A percentile compares a stretch with the other conserved stretches of the same genome.
Evolutionary conservation across 2,329 filamentous ascomycete species (phyloP).

Genomic region (Pseudogymnoascus sp.): DNA sequence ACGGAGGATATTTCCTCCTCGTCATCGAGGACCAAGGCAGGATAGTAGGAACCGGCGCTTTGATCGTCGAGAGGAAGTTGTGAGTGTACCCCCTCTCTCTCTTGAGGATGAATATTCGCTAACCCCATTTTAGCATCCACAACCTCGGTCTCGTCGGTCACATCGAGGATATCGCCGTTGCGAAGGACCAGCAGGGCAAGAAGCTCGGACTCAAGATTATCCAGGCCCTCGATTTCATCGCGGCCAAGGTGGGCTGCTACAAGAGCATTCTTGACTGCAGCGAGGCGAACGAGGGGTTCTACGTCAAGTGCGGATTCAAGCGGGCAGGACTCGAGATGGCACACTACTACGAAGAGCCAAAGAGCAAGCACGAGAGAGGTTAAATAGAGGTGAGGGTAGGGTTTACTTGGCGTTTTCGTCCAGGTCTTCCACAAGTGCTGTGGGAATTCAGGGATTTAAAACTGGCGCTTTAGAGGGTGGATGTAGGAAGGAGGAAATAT

Average conservation of each 20-base stretch:
- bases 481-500: background rate
- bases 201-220: conserved; percentile 90
- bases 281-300: conserved; percentile 94
- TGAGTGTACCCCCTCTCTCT: conserved; percentile 37
- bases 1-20: conserved; percentile 75
- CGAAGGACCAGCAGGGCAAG: conserved; percentile 94
- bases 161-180: conserved; percentile 95
- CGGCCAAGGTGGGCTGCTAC: conserved; percentile 85
- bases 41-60: conserved; percentile 78
- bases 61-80: conserved; percentile 94
- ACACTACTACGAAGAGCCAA: conserved; percentile 60
- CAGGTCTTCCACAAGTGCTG: conserved; percentile 7
- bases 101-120: conserved; percentile 13
- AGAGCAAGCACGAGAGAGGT: background rate
- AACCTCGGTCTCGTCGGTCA: conserved; percentile 78
- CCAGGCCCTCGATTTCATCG: conserved; percentile 83
- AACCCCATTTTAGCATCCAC: conserved; percentile 53
- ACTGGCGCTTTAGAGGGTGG: background rate
- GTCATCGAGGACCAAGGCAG: conserved; percentile 63
- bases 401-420: background rate
- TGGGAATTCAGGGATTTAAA: background rate
- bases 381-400: background rate
- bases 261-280: conserved; percentile 97
- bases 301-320: conserved; percentile 94
- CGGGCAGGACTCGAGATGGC: conserved; percentile 93